Evolutionary conservation across 2,329 filamentous ascomycete genomes (phyloP).

Genomic region (Cladosporium halotolerans): DNA sequence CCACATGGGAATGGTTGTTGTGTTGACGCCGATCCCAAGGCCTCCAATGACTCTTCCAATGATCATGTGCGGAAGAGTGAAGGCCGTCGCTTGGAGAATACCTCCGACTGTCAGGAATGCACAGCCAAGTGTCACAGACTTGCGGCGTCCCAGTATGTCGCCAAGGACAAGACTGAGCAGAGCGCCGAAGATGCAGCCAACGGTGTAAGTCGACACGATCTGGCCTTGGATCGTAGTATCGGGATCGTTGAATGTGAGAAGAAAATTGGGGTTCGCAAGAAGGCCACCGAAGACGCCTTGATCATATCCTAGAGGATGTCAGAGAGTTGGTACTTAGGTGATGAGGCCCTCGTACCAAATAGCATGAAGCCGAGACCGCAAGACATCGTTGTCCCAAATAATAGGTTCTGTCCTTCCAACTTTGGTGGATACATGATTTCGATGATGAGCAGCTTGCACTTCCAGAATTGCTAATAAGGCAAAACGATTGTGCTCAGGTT

Average conservation of each 20-base stretch:
- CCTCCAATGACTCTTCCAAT: constrained; percentile 4
- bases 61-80: constrained; percentile 7
- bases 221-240: constrained; percentile 22
- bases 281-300: constrained; percentile 19
- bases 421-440: not conserved
- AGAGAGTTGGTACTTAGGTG: not conserved
- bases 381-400: not conserved
- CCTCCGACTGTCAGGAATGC: not conserved
- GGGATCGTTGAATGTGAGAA: constrained; percentile 14
- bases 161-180: constrained; percentile 34
- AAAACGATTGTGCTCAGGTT: no score
- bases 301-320: constrained; percentile 14
- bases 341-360: constrained; percentile 7
- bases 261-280: constrained; percentile 13
- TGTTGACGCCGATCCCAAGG: constrained; percentile 3
- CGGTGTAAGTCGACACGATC: constrained; percentile 40
- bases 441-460: not conserved
- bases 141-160: constrained; percentile 34
- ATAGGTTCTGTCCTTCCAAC: constrained; percentile 3
- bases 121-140: constrained; percentile 3
- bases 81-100: constrained; percentile 6
- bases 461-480: no score
- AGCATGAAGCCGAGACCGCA: constrained; percentile 13
- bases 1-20: constrained; percentile 6
- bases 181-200: constrained; percentile 43